Evolutionary conservation across 2,329 filamentous ascomycete genomes (phyloP), one percentile per base, ranked within the genome.

Genomic region (Calonectria naviculata): DNA sequence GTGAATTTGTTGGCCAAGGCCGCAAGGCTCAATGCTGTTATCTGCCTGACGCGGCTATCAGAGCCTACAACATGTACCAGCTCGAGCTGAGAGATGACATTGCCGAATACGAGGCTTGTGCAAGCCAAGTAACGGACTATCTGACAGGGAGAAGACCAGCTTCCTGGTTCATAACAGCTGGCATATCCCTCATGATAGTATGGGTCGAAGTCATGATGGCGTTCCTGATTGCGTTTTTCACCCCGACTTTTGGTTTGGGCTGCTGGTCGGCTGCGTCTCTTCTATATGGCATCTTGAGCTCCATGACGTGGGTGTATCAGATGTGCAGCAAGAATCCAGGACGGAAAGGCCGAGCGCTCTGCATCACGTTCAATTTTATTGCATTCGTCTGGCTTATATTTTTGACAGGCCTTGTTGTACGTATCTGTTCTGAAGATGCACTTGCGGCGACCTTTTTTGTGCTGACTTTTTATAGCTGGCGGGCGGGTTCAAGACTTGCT

Each of bases 161-260:
- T 0, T 60, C 54, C 19, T 67, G 65, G 65, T 67, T 67, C 26
- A 62, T 67, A 10, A 67, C 65, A 1, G 54, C 65, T 4, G 5
- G 28, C 5, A 26, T 67, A 19, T 52, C 65, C 8, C 54, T 67
- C 21, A 28, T 61, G 28, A 60, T 67, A 9, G 65, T 67, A n/a
- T 67, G 52, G 65, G 13, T 67, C 24, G 65, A 67, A n/a, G 54
- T 67, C 31, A 67, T 67, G 65, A 67, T 67, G 65, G 65, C 65
- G 4, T 67, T 67, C 15, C 9, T 61, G 34, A 67, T 67, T 49
- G 65, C 65, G 8, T 67, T 67, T 13, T 60, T 62, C 5, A 67
- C 65, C 5, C 65, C 65, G 29, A 67, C 65, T 3, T 67, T 67
- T 67, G 65, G 65, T 3, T 36, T 67, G 21, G 65, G 65, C 6